Conservation (phyloP, 306 rosid species). For the Phaseolus lunatus region DNA sequence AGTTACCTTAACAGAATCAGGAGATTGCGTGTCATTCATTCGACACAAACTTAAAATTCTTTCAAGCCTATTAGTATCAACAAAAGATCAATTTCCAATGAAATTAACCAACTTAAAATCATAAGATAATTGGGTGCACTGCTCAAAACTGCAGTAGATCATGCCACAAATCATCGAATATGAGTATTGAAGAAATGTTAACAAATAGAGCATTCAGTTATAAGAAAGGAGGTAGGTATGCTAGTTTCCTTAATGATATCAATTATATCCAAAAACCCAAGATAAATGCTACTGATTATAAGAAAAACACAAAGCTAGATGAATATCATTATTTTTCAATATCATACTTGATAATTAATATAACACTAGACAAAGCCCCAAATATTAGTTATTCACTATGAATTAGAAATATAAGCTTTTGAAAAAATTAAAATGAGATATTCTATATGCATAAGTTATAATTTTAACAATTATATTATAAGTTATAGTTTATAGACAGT, state of each 20-base stretch:
- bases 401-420: too few relatives aligned
- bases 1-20: not conserved
- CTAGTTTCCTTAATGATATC: not conserved
- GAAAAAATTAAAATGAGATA: too few relatives aligned
- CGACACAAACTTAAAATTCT: not conserved
- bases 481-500: too few relatives aligned
- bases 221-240: not conserved
- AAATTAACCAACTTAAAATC: constrained; percentile 13
- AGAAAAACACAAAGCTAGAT: not conserved
- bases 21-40: not conserved
- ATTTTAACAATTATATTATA: too few relatives aligned
- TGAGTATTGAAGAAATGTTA: not conserved
- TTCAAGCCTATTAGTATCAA: not conserved
- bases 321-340: not conserved
- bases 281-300: not conserved
- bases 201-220: not conserved
- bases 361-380: too few relatives aligned
- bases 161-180: not conserved
- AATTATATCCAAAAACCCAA: not conserved
- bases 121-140: not conserved
- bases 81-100: constrained; percentile 4
- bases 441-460: too few relatives aligned
- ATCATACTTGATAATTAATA: not conserved
- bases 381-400: too few relatives aligned
- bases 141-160: not conserved